Base-by-base conservation (phyloP, 2,329 filamentous ascomycete genomes). In the Rachicladosporium sp. region DNA sequence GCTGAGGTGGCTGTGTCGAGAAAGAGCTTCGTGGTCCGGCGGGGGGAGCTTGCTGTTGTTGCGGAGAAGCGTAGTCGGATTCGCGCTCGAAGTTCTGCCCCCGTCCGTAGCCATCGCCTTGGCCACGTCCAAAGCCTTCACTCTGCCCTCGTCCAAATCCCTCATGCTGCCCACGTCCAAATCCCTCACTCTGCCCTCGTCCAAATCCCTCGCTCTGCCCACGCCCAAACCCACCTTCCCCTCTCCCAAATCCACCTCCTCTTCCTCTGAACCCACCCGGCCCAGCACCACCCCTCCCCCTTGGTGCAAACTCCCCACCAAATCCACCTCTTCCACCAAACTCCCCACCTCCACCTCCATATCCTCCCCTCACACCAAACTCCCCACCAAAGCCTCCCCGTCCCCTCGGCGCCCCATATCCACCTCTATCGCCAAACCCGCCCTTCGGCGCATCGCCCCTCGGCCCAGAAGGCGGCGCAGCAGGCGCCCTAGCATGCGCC, bases 301-400 rank as follows among this genome's bases (percentile, higher is more conserved):
- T 19, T 19, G 15, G 15, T 19, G 15, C 15, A 19, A 19, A 19
- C 15, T 19, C 15, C 15, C 15, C 15, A 19, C 15, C 15, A 19
- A 19, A 19, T 19, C 15, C 15, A 29, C 56, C 53, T 42, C 55
- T 46, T 21, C 50, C 49, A 35, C 57, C 55, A 13, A 52, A 55
- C 31, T 59, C 55, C 41, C 60, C 38, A 29, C 34, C 19, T 6
- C 34, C 60, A 37, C 61, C 61, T 23, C 48, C 53, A 37, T 46
- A 46, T 31, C 47, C 51, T 11, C 50, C 50, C 42, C 55, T 44
- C 15, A 44, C 42, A n/a, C 48, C 47, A 37, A 47, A 55, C 11
- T 53, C 52, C n/a, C 47, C 37, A 5, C 51, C 52, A 42, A 61
- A 66, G 10, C 59, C 53, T n/a, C 62, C 61, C 36, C 64, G 56